These are phyloP conservation scores for Rhizophlyctis rosea DNA, from an alignment of 192 early-diverging fungal genomes.

Conservation along the genomic window DNA sequence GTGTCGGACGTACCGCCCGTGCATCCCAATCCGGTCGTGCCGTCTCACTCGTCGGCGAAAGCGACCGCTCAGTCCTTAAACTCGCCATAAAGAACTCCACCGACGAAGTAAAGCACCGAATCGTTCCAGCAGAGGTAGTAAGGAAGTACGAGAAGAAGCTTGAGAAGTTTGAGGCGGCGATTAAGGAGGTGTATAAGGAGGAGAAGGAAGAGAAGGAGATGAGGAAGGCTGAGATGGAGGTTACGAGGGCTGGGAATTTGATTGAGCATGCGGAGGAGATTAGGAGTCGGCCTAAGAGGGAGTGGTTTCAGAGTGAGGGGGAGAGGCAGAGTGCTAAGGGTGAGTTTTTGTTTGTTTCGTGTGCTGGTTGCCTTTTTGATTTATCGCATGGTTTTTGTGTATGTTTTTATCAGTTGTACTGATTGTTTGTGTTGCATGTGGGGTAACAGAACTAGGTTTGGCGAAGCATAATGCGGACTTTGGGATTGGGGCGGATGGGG, in stretches of 20 bases:
- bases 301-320: constrained; percentile 88
- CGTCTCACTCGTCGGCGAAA: constrained; percentile 86
- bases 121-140: constrained; percentile 77
- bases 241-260: constrained; percentile 81
- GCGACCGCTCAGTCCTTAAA: constrained; percentile 91
- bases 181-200: constrained; percentile 44
- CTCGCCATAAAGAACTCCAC: constrained; percentile 81
- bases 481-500: constrained; percentile 8
- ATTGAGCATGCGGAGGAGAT: constrained; percentile 84
- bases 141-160: constrained; percentile 72
- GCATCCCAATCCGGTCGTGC: constrained; percentile 81
- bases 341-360: constrained; percentile 11
- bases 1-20: constrained; percentile 95
- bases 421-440: too few species aligned
- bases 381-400: background rate
- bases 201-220: constrained; percentile 77
- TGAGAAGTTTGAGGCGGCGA: constrained; percentile 52
- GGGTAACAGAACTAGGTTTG: constrained; percentile 31
- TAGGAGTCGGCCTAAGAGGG: constrained; percentile 79
- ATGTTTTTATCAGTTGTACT: too few species aligned
- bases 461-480: constrained; percentile 34
- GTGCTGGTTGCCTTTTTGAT: constrained; percentile 2
- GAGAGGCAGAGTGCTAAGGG: constrained; percentile 70
- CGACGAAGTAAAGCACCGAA: constrained; percentile 81
- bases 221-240: constrained; percentile 85